These are phyloP conservation scores for Gyrodon lividus DNA, from an alignment of 768 basidiomycete species.

Conservation along the genomic window DNA sequence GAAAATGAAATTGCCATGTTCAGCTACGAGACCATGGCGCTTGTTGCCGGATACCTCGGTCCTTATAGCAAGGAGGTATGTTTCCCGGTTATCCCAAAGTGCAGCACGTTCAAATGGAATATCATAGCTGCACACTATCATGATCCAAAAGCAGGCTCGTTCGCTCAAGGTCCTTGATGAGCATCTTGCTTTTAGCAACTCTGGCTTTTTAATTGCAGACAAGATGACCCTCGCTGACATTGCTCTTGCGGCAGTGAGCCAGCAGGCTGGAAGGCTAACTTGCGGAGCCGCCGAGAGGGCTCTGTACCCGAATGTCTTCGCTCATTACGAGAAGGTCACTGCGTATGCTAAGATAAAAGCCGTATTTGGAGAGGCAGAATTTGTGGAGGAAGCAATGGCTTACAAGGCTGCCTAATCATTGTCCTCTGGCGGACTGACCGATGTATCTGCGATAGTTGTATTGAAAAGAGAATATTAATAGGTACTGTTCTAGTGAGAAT, in stretches of 20 bases:
- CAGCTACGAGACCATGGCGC: conserved; percentile 21
- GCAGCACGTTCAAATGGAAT: background rate
- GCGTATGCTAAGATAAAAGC: conserved; percentile 18
- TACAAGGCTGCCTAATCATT: conserved; percentile 3
- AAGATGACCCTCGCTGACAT: conserved; percentile 29
- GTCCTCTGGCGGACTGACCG: no score
- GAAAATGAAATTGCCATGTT: conserved; percentile 24
- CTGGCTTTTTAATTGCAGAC: conserved; percentile 25
- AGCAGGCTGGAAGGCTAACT: conserved; percentile 23
- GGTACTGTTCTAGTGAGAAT: no score
- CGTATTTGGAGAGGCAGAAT: conserved; percentile 15
- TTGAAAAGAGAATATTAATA: background rate
- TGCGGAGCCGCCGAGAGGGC: conserved; percentile 28
- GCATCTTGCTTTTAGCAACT: conserved; percentile 16
- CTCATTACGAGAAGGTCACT: conserved; percentile 23
- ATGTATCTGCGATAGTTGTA: no score
- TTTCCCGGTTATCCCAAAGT: background rate
- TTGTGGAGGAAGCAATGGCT: conserved; percentile 17
- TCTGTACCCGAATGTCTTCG: conserved; percentile 24
- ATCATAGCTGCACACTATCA: conserved; percentile 17
- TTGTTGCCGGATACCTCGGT: conserved; percentile 18
- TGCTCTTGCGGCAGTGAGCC: conserved; percentile 18
- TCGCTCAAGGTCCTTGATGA: conserved; percentile 25
- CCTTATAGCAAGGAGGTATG: conserved; percentile 23
- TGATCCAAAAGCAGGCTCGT: conserved; percentile 19